phyloP scores from a whole-genome alignment of 768 basidiomycete species.

The Tylopilus sp. region DNA sequence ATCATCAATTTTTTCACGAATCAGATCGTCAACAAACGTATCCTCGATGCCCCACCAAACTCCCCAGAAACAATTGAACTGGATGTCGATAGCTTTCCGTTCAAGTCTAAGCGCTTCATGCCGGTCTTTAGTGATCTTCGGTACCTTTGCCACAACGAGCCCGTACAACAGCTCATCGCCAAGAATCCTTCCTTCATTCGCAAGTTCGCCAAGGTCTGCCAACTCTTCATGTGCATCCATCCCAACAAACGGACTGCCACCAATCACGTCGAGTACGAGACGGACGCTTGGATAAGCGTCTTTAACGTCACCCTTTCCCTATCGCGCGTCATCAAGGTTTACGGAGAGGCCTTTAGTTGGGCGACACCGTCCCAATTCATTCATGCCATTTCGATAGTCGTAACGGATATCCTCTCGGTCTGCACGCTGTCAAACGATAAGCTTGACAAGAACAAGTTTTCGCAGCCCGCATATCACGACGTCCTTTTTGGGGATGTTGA shows the following conservation, averaged over 20 bases:
- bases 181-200: constrained; percentile 61
- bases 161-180: constrained; percentile 78
- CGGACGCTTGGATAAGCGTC: constrained; percentile 94
- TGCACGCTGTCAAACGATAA: constrained; percentile 66
- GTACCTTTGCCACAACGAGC: constrained; percentile 76
- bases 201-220: constrained; percentile 73
- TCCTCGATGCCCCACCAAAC: constrained; percentile 35
- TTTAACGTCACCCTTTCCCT: constrained; percentile 93
- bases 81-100: constrained; percentile 82
- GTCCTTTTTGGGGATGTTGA: constrained; percentile 58
- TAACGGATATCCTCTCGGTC: constrained; percentile 68
- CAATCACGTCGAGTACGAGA: constrained; percentile 93
- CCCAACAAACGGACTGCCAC: constrained; percentile 80
- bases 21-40: constrained; percentile 72
- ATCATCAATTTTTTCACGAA: constrained; percentile 93
- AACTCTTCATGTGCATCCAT: constrained; percentile 91
- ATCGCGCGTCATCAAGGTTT: constrained; percentile 83
- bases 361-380: constrained; percentile 58
- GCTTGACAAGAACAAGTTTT: constrained; percentile 64
- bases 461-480: constrained; percentile 58
- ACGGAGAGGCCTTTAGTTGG: constrained; percentile 77
- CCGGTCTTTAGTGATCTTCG: constrained; percentile 90
- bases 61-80: constrained; percentile 35
- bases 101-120: constrained; percentile 95
- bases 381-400: constrained; percentile 62